A percentile compares a stretch with the other conserved stretches of the same genome.
These are phyloP conservation scores for Ophiostoma pallidulum DNA, from an alignment of 2,329 filamentous ascomycete species.

Conservation along the genomic window DNA sequence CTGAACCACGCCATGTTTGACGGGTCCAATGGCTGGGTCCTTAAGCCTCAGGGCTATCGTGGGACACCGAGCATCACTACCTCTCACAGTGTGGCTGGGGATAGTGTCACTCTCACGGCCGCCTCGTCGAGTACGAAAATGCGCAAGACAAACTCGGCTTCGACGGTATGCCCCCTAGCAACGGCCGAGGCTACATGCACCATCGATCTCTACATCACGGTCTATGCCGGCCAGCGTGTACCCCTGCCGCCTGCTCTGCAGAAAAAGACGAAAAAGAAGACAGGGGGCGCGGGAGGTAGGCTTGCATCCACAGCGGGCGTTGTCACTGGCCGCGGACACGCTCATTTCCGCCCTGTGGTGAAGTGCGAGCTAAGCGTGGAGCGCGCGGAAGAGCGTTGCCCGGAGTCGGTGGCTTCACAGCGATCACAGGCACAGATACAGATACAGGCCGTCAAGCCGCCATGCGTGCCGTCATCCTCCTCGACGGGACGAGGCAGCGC, in stretches of 20 bases:
- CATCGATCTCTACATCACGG: conserved; percentile 58
- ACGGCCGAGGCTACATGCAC: conserved; percentile 40
- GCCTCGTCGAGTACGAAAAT: background rate
- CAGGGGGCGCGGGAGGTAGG: background rate
- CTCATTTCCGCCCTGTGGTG: conserved; percentile 60
- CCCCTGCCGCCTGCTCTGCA: conserved; percentile 42
- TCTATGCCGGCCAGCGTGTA: conserved; percentile 69
- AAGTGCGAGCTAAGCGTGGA: conserved; percentile 77
- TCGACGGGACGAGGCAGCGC: background rate
- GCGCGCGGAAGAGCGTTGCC: conserved; percentile 34
- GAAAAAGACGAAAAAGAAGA: conserved; percentile 3
- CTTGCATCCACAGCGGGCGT: conserved; percentile 20
- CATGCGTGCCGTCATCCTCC: background rate
- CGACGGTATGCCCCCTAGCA: conserved; percentile 30
- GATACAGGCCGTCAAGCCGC: too few species aligned
- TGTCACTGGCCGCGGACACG: conserved; percentile 25
- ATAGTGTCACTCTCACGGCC: conserved; percentile 12
- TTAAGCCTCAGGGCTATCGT: conserved; percentile 72
- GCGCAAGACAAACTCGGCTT: background rate
- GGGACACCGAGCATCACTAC: conserved; percentile 27
- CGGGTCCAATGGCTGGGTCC: conserved; percentile 70
- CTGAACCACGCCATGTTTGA: conserved; percentile 98
- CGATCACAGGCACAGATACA: background rate
- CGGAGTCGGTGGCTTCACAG: conserved; percentile 1
- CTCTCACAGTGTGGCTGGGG: conserved; percentile 26